Evolutionary conservation across 163 green algal species (phyloP).

Genomic region (Prototheca stagnorum): DNA sequence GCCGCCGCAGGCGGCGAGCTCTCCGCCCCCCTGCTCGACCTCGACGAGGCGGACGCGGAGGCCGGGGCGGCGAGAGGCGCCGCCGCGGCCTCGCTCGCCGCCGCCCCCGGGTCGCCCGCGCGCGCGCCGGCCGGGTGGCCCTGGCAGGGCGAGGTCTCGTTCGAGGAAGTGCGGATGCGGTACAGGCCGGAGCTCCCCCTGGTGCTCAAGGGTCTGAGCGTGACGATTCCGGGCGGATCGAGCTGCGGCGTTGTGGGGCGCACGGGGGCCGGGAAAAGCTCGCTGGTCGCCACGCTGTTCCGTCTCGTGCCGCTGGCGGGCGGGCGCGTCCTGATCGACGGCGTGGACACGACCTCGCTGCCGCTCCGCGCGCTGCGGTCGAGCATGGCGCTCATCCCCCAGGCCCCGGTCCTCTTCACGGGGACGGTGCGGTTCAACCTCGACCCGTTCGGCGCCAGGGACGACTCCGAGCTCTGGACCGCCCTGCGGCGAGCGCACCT

Average conservation of each 20-base stretch:
- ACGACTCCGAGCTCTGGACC: constrained; percentile 19
- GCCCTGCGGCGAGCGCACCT: constrained; percentile 19
- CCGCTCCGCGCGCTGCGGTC: constrained; percentile 25
- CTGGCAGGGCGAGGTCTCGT: not conserved
- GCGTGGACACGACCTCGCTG: constrained; percentile 21
- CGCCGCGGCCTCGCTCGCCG: no score
- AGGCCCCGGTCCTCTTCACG: constrained; percentile 53
- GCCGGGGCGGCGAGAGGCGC: no score
- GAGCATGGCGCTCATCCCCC: constrained; percentile 47
- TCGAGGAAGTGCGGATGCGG: constrained; percentile 5
- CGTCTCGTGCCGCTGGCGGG: constrained; percentile 35
- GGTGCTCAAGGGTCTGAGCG: constrained; percentile 7
- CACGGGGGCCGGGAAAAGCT: constrained; percentile 33
- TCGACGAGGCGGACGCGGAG: no score
- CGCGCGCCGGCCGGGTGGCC: constrained; percentile 10
- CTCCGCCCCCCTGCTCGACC: not conserved
- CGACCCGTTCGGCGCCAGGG: constrained; percentile 33
- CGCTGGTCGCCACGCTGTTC: constrained; percentile 33
- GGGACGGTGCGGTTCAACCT: constrained; percentile 54
- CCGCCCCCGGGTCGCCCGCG: no score
- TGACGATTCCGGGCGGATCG: constrained; percentile 1
- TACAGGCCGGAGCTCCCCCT: constrained; percentile 24
- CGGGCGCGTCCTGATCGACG: constrained; percentile 33
- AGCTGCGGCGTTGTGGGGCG: constrained; percentile 16
- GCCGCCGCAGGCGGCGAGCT: not conserved